phyloP scores from a whole-genome alignment of 345 rosid genomes.

The Abelmoschus esculentus region DNA sequence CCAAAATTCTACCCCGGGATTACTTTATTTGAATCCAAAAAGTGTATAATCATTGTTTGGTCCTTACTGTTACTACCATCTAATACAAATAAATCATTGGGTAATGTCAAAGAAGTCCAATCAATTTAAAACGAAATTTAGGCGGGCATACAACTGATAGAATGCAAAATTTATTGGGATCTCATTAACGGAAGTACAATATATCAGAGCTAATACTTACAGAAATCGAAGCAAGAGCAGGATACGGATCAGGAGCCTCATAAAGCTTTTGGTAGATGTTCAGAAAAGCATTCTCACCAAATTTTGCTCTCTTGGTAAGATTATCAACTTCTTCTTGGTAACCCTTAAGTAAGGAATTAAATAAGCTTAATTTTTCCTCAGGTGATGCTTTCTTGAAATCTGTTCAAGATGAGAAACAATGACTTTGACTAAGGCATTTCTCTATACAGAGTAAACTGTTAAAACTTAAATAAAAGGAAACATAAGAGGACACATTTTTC shows the following conservation, averaged over 20 bases:
- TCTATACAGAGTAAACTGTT: not conserved
- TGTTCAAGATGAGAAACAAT: slow-evolving; percentile 22
- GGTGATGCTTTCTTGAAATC: slow-evolving; percentile 96
- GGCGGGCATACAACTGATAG: not conserved
- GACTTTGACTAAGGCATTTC: not conserved
- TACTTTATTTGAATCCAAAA: not conserved
- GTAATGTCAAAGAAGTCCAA: not conserved
- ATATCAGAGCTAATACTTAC: slow-evolving; percentile 34
- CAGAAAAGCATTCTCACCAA: slow-evolving; percentile 94
- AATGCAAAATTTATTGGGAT: not conserved
- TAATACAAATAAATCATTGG: not conserved
- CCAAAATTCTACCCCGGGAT: not conserved
- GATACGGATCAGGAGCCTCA: slow-evolving; percentile 99
- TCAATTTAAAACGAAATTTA: not conserved
- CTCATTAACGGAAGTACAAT: not conserved
- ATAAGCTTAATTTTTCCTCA: slow-evolving; percentile 74
- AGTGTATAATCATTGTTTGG: not conserved
- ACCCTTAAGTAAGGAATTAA: slow-evolving; percentile 86
- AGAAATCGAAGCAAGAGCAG: slow-evolving; percentile 83
- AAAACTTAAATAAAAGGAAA: too few relatives aligned
- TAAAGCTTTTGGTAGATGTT: slow-evolving; percentile 94
- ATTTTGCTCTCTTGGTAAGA: slow-evolving; percentile 96
- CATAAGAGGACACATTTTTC: not conserved
- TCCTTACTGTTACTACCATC: not conserved
- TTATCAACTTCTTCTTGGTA: slow-evolving; percentile 99